Conservation (phyloP, 768 basidiomycete genomes). For the Mycena rosella region DNA sequence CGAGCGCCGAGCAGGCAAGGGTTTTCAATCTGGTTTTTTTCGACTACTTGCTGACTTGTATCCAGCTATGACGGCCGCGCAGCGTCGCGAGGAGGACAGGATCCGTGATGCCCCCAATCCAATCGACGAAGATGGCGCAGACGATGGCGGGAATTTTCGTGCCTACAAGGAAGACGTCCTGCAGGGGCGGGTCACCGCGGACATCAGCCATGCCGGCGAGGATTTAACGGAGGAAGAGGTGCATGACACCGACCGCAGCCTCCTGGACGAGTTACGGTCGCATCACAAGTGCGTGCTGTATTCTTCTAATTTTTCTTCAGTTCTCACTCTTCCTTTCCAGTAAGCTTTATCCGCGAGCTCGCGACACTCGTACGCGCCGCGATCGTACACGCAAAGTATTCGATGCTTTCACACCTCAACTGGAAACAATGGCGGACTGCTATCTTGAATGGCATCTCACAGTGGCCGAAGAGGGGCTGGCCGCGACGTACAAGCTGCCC, state of each 20-base stretch:
- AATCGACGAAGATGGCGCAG: too few relatives aligned
- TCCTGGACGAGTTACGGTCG: not conserved
- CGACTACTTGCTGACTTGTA: too few relatives aligned
- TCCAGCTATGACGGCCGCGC: not conserved
- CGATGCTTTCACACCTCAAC: not conserved
- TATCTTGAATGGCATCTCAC: not conserved
- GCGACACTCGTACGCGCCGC: not conserved
- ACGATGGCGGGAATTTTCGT: too few relatives aligned
- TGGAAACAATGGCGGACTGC: not conserved
- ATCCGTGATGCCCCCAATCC: too few relatives aligned
- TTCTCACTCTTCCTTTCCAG: too few relatives aligned
- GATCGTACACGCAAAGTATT: not conserved
- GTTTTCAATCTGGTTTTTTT: too few relatives aligned
- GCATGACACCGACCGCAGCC: not conserved
- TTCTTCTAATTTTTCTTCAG: too few relatives aligned
- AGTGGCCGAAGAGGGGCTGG: not conserved
- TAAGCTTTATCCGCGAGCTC: not conserved
- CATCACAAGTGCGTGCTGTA: not conserved
- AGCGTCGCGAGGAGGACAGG: too few relatives aligned
- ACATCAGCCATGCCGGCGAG: not conserved
- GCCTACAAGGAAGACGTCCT: conserved; percentile 26
- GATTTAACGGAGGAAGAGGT: not conserved
- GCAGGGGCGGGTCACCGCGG: not conserved
- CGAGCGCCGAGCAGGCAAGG: too few relatives aligned
- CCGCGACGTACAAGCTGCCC: not conserved